Evolutionary conservation across 768 basidiomycete species (phyloP).

Genomic region (Fistulinella prunicolor): DNA sequence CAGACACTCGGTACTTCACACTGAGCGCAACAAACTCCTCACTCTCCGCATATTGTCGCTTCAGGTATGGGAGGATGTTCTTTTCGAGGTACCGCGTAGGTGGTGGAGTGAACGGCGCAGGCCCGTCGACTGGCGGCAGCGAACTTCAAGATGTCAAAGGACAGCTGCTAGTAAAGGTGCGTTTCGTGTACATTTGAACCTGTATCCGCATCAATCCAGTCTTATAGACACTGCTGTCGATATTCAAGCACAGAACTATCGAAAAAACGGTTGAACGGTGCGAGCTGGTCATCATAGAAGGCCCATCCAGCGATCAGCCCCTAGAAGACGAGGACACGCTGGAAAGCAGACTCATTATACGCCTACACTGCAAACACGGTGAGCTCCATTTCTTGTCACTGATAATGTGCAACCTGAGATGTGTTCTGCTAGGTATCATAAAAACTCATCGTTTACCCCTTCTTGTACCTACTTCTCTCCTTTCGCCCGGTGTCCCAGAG

Average conservation of each 20-base stretch:
- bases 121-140: constrained; percentile 17
- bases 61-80: constrained; percentile 65
- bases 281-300: constrained; percentile 67
- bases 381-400: constrained; percentile 1
- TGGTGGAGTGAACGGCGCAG: constrained; percentile 10
- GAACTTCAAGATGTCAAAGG: constrained; percentile 53
- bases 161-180: constrained; percentile 68
- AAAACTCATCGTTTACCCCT: constrained; percentile 79
- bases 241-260: constrained; percentile 68
- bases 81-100: constrained; percentile 64
- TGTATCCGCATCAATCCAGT: background rate
- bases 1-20: constrained; percentile 55
- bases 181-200: constrained; percentile 4
- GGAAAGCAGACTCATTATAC: constrained; percentile 69
- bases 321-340: constrained; percentile 50
- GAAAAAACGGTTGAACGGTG: constrained; percentile 79
- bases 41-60: constrained; percentile 77
- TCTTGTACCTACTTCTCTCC: constrained; percentile 51
- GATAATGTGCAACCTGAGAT: constrained; percentile 10
- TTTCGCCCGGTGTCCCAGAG: constrained; percentile 67
- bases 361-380: constrained; percentile 85
- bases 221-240: constrained; percentile 61
- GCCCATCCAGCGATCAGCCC: constrained; percentile 34
- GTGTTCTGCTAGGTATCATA: constrained; percentile 53
- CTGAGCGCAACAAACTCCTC: constrained; percentile 78